Conservation (phyloP, 148 eudicot genomes). For the Fagopyrum esculentum region DNA sequence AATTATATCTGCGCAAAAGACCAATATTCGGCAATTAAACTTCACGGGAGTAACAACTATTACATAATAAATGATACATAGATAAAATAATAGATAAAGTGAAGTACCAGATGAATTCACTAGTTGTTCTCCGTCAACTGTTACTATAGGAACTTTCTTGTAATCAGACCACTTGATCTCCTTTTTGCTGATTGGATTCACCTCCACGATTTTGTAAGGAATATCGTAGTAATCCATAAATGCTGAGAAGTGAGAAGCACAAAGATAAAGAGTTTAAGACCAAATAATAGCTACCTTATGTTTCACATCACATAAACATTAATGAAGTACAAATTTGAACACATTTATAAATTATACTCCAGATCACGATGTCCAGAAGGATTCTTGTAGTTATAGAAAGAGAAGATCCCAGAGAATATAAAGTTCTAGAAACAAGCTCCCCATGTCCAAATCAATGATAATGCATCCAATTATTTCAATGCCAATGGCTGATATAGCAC, state of each 20-base stretch:
- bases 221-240: constrained; percentile 82
- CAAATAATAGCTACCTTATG: background rate
- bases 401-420: background rate
- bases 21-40: background rate
- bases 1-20: constrained; percentile 54
- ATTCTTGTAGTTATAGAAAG: background rate
- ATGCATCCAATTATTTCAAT: background rate
- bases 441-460: background rate
- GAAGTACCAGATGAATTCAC: constrained; percentile 83
- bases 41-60: constrained; percentile 3
- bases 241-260: constrained; percentile 47
- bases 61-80: background rate
- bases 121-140: constrained; percentile 86
- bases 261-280: background rate
- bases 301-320: background rate
- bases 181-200: constrained; percentile 91
- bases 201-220: constrained; percentile 95
- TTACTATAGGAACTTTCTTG: constrained; percentile 86
- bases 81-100: background rate
- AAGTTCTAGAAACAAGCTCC: background rate
- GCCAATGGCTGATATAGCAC: background rate
- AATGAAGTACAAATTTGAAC: background rate
- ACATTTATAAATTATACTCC: background rate
- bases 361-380: background rate
- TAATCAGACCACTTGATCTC: constrained; percentile 97